Evolutionary conservation across 1,284 basidiomycete genomes (phyloP), one percentile per base, ranked within the genome.

Genomic region (Cryptococcus hybrid): DNA sequence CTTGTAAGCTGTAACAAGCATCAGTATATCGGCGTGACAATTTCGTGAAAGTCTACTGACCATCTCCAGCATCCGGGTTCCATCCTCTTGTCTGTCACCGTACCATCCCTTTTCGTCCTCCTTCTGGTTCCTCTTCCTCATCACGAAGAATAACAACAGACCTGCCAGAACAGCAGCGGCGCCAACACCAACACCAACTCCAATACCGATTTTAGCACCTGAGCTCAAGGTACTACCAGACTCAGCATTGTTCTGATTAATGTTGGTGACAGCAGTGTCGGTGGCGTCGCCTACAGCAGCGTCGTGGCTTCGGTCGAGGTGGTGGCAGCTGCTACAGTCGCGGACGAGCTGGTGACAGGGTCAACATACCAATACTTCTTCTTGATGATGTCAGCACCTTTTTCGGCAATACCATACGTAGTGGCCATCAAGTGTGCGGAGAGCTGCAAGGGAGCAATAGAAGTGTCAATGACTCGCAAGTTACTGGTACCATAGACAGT

Each of bases 351-450:
- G n/a, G 15, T 50, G 54, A 7, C 46, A 51, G 37, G 59, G 15
- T 39, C 39, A 1, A 59, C 59, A 37, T 34, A 43, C 60, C 58
- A 60, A 58, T 67, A 66, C 68, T 67, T 76, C 44, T 64, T 51
- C 69, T 83, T 82, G 71, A 89, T 84, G 55, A 88, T 79, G 47
- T 82, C 81, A 5, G 86, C 82, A 0, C 83, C 86, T 70, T 84
- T n/a, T 75, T 89, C 87, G 4, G 86, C 87, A 48, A 88, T 78
- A 35, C 86, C 88, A 69, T 87, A 91, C 2, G 84, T 82, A 3
- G 84, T 61, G 6, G 70, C 73, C 77, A 79, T 79, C 47, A 74
- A 61, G 59, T 79, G 78, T 4, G 77, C 74, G 5, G 77, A 75
- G 38, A 79, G 58, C 7, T 79, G 70, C 9, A 81, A 63, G 1